phyloP scores from a whole-genome alignment of 441 rosid genomes.

The Gossypium lobatum region DNA sequence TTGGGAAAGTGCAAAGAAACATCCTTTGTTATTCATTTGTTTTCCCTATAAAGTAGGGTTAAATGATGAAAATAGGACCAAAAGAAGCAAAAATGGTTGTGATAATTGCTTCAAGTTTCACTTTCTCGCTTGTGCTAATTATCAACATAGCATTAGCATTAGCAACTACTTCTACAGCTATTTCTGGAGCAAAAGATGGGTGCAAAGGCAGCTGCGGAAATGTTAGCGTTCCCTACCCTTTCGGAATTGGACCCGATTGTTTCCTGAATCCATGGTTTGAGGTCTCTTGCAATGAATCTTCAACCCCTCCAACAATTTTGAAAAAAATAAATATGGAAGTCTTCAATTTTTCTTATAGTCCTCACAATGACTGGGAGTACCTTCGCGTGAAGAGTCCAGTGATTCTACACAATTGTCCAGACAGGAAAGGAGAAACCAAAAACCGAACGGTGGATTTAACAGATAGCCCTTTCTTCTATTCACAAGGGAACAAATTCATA shows the following conservation, averaged over 20 bases:
- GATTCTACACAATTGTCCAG: background rate
- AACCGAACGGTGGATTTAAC: background rate
- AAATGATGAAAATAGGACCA: background rate
- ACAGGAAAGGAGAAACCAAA: background rate
- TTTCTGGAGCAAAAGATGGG: background rate
- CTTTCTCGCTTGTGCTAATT: background rate
- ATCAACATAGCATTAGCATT: background rate
- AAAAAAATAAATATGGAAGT: slow-evolving; percentile 10
- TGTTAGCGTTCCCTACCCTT: slow-evolving; percentile 26
- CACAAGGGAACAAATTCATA: background rate
- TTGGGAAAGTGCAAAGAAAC: background rate
- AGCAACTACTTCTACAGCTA: background rate
- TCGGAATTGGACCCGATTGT: slow-evolving; percentile 30
- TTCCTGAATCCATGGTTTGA: slow-evolving; percentile 19
- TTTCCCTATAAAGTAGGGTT: background rate
- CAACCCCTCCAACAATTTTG: slow-evolving; percentile 15
- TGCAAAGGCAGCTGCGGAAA: slow-evolving; percentile 22
- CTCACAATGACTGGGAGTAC: accelerated
- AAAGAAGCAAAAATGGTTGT: background rate
- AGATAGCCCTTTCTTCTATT: background rate
- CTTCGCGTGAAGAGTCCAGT: background rate
- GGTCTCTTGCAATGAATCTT: slow-evolving; percentile 16
- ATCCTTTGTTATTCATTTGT: background rate
- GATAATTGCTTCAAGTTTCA: background rate
- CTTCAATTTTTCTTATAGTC: background rate